Evolutionary conservation across 176 grass and related monocot genomes (phyloP).

Genomic region (Poa annua): DNA sequence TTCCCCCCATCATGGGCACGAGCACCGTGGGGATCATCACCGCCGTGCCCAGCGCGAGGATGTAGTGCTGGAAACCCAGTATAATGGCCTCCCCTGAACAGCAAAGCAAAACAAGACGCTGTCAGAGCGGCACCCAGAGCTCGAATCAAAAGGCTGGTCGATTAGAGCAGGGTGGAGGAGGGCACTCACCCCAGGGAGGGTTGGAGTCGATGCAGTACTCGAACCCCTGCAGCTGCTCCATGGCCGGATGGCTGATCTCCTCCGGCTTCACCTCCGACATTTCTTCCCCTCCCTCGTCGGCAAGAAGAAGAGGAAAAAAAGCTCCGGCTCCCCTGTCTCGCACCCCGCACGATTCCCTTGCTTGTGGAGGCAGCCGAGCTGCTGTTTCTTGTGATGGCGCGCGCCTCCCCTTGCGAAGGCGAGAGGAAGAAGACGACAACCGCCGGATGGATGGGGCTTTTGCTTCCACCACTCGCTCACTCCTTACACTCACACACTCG

Average conservation of each 20-base stretch:
- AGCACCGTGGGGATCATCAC: constrained; percentile 90
- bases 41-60: constrained; percentile 82
- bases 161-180: not conserved
- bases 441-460: constrained; percentile 23
- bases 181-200: constrained; percentile 79
- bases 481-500: not conserved
- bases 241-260: constrained; percentile 84
- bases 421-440: not conserved
- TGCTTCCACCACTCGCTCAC: constrained; percentile 9
- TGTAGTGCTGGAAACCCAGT: constrained; percentile 93
- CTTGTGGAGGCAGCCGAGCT: constrained; percentile 11
- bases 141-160: not conserved
- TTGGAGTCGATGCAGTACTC: constrained; percentile 99
- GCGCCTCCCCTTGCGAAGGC: not conserved
- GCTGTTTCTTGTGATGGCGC: not conserved
- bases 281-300: not conserved
- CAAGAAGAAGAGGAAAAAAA: not conserved
- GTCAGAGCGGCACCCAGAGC: constrained; percentile 41
- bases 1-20: constrained; percentile 90
- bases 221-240: constrained; percentile 97
- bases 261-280: constrained; percentile 78
- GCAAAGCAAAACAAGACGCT: constrained; percentile 6
- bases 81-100: constrained; percentile 81
- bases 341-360: not conserved
- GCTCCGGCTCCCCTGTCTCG: not conserved